Percentiles rank a stretch among this genome's conserved stretches.
Conservation (phyloP, 192 early-diverging fungal genomes). For the Obelidium mucronatum region DNA sequence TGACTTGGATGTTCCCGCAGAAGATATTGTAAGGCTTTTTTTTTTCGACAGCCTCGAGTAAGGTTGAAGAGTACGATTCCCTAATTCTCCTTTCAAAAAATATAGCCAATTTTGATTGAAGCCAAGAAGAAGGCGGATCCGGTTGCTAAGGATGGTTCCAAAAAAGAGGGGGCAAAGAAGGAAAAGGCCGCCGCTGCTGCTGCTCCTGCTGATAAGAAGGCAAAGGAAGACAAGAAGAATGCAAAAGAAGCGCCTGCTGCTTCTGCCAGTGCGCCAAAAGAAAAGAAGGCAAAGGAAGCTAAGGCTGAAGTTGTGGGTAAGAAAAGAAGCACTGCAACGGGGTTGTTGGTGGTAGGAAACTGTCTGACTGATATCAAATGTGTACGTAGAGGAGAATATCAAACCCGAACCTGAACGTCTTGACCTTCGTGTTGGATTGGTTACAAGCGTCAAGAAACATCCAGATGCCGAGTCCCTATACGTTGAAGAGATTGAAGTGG, state of each 20-base stretch:
- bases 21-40: conserved; percentile 26
- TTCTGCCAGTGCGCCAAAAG: conserved; percentile 5
- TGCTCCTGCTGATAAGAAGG: conserved; percentile 17
- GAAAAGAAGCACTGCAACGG: not conserved
- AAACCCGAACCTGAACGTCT: conserved; percentile 55
- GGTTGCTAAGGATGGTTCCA: not conserved
- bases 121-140: not conserved
- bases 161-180: conserved; percentile 23
- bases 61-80: not conserved
- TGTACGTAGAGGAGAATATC: not conserved
- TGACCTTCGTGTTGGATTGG: conserved; percentile 90
- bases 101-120: not conserved
- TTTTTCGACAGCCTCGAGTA: no score
- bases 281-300: conserved; percentile 9
- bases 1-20: conserved; percentile 26
- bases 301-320: not conserved
- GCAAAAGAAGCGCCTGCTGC: not conserved
- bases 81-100: not conserved
- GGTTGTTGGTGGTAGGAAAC: not conserved
- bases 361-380: not conserved
- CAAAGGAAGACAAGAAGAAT: not conserved
- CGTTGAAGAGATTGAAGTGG: conserved; percentile 89
- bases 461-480: conserved; percentile 91
- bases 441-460: conserved; percentile 81
- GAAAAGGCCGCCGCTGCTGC: conserved; percentile 3